phyloP scores from a whole-genome alignment of 108 stramenopile genomes.

The Pseudonitzschia delicatissima region DNA sequence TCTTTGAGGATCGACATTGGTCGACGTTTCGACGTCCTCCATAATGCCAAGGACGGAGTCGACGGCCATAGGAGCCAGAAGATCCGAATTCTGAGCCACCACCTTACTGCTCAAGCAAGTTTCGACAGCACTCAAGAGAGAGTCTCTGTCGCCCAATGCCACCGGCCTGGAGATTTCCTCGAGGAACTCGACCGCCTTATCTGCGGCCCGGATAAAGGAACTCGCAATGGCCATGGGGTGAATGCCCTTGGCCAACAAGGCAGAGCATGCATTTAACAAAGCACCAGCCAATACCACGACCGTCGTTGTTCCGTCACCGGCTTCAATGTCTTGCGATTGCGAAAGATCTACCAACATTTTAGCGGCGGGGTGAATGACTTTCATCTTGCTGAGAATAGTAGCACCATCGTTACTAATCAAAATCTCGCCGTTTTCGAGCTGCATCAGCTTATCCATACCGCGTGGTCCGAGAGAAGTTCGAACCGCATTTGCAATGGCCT shows the following conservation, averaged over 20 bases:
- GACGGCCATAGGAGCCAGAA: constrained; percentile 98
- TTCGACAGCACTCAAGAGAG: constrained; percentile 87
- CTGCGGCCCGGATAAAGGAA: constrained; percentile 82
- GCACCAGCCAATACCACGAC: constrained; percentile 98
- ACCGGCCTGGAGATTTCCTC: constrained; percentile 75
- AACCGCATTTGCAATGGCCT: constrained; percentile 95
- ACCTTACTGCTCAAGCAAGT: constrained; percentile 98
- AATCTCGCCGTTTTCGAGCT: constrained; percentile 91
- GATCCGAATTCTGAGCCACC: constrained; percentile 90
- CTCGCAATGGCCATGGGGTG: constrained; percentile 96
- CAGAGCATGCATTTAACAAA: constrained; percentile 86
- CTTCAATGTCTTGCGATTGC: constrained; percentile 98
- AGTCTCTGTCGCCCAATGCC: constrained; percentile 77
- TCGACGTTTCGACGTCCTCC: constrained; percentile 59
- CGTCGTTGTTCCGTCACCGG: constrained; percentile 94
- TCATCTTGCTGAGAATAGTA: constrained; percentile 96
- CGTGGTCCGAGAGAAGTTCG: constrained; percentile 98
- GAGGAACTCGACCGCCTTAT: constrained; percentile 60
- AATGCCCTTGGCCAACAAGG: constrained; percentile 87
- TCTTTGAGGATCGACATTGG: constrained; percentile 95
- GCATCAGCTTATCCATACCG: constrained; percentile 99
- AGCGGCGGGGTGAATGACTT: constrained; percentile 97
- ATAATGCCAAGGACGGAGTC: constrained; percentile 94
- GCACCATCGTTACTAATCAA: constrained; percentile 99
- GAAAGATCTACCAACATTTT: constrained; percentile 98